These are phyloP conservation scores for Primulina tabacum DNA, from an alignment of 257 asterid species.

Conservation along the genomic window DNA sequence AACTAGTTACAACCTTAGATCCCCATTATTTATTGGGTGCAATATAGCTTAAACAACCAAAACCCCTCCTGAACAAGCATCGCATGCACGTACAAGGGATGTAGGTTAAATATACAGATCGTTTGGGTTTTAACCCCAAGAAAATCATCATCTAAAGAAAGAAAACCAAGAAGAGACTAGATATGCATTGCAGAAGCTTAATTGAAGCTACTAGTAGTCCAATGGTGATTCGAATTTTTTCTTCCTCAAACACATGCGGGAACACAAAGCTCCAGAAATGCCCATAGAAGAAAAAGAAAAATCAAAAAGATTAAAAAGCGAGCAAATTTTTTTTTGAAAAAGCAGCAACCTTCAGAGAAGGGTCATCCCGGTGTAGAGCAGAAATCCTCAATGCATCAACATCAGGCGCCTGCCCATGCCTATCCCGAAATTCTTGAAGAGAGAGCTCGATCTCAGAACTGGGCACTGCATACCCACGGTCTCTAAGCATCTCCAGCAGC, in stretches of 20 bases:
- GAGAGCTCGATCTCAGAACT: constrained; percentile 56
- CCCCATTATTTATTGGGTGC: background rate
- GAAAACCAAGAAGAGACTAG: background rate
- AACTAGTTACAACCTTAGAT: background rate
- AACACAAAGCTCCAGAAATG: background rate
- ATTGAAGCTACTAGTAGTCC: background rate
- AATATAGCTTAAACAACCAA: background rate
- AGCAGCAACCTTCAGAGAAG: constrained; percentile 57
- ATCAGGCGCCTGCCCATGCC: constrained; percentile 50
- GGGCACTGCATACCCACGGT: constrained; percentile 84
- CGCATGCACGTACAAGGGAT: background rate
- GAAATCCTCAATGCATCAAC: constrained; percentile 49
- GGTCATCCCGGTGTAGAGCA: constrained; percentile 63
- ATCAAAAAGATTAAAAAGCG: background rate
- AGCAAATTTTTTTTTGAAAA: background rate
- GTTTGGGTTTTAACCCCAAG: background rate
- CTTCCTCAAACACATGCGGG: background rate
- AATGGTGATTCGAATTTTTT: background rate
- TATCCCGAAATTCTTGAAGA: constrained; percentile 57
- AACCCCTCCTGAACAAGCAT: background rate
- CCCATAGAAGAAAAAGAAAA: background rate
- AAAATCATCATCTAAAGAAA: background rate
- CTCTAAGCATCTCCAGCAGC: constrained; percentile 82
- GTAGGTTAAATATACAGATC: background rate
- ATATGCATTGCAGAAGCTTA: constrained; percentile 9